Percentiles rank a stretch among this genome's conserved stretches.
These are phyloP conservation scores for Mycena metata DNA, from an alignment of 768 basidiomycete genomes.

Conservation along the genomic window DNA sequence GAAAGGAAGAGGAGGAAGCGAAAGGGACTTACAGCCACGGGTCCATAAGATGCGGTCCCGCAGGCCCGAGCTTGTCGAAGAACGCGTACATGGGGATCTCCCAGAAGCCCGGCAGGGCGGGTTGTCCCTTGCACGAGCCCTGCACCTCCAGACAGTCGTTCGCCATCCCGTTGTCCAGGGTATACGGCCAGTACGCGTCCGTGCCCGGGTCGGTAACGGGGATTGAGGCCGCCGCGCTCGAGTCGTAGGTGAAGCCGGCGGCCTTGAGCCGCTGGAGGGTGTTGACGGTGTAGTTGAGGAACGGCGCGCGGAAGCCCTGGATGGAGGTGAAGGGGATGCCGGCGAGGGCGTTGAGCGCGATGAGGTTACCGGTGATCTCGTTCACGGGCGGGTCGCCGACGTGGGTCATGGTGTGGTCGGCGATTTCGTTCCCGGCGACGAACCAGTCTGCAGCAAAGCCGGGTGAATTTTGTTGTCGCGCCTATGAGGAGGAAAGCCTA, in stretches of 20 bases:
- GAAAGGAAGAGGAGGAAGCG: too few relatives aligned
- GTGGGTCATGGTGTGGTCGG: conserved; percentile 90
- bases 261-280: conserved; percentile 68
- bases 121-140: conserved; percentile 75
- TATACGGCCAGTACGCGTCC: conserved; percentile 89
- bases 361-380: conserved; percentile 84
- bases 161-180: conserved; percentile 84
- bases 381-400: conserved; percentile 71
- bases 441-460: conserved; percentile 78
- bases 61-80: conserved; percentile 70
- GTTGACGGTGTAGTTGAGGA: conserved; percentile 73
- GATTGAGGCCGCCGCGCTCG: conserved; percentile 68
- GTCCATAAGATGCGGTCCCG: conserved; percentile 81
- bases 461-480: conserved; percentile 40
- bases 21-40: conserved; percentile 57
- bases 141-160: conserved; percentile 76
- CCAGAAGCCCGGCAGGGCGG: conserved; percentile 83
- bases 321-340: conserved; percentile 79
- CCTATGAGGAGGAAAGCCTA: conserved; percentile 37
- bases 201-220: conserved; percentile 75
- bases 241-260: conserved; percentile 80
- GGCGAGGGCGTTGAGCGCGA: conserved; percentile 82
- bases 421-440: conserved; percentile 88
- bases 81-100: conserved; percentile 88
- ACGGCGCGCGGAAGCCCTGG: conserved; percentile 83